A percentile compares a stretch with the other conserved stretches of the same genome.
Evolutionary conservation across 331 rosid genomes (phyloP).

Genomic region (Pyrus hybrid): DNA sequence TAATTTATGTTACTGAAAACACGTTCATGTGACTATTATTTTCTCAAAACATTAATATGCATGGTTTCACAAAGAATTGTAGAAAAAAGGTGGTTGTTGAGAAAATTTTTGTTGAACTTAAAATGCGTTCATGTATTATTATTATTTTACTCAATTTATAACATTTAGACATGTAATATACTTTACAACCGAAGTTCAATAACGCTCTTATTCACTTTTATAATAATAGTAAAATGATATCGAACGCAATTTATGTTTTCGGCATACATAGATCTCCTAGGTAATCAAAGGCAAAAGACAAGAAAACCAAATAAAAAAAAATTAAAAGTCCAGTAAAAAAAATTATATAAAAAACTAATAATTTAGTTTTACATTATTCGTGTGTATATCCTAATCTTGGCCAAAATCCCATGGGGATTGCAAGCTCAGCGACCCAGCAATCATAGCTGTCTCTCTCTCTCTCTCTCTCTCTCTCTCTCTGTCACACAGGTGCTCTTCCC

Average conservation of each 20-base stretch:
- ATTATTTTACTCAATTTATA: too few relatives aligned
- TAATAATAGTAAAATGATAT: too few relatives aligned
- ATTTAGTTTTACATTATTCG: neutral
- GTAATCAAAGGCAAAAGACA: neutral
- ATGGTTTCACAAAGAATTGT: too few relatives aligned
- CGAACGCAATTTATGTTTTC: neutral
- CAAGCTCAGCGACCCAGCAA: slow-evolving; percentile 17
- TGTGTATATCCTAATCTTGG: neutral
- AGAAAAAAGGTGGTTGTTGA: fast-evolving
- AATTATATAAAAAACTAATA: neutral
- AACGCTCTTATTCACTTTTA: too few relatives aligned
- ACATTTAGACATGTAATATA: too few relatives aligned
- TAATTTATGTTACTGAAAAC: too few relatives aligned
- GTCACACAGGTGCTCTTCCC: slow-evolving; percentile 27
- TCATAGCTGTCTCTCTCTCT: slow-evolving; percentile 6
- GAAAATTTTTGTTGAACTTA: fast-evolving
- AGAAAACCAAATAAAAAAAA: neutral
- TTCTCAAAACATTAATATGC: too few relatives aligned
- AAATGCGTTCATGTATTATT: too few relatives aligned
- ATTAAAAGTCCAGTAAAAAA: neutral
- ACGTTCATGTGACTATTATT: too few relatives aligned
- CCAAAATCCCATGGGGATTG: neutral
- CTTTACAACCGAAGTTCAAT: too few relatives aligned
- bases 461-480: neutral
- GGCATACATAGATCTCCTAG: neutral